These are phyloP conservation scores for Mycena citricolor DNA, from an alignment of 1,284 basidiomycete species.

Conservation along the genomic window DNA sequence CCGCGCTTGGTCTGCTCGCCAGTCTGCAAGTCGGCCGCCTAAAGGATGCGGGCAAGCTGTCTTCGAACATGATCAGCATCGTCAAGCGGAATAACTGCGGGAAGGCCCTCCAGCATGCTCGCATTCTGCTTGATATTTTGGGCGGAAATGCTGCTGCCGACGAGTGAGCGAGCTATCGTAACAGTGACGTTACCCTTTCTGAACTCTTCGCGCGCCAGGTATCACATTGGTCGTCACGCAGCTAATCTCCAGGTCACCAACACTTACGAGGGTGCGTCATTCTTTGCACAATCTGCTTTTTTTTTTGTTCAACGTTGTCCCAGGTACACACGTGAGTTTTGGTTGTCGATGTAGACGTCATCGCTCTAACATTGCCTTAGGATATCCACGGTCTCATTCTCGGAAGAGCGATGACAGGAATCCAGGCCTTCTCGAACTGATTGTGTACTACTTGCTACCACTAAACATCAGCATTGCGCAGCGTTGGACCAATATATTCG, in stretches of 20 bases:
- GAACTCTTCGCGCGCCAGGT: slow-evolving; percentile 42
- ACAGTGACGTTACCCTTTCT: neutral
- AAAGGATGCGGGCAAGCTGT: slow-evolving; percentile 79
- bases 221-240: slow-evolving; percentile 88
- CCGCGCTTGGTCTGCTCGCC: slow-evolving; percentile 79
- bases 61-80: slow-evolving; percentile 93
- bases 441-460: slow-evolving; percentile 23
- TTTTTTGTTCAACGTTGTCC: slow-evolving; percentile 12
- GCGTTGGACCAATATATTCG: slow-evolving; percentile 65
- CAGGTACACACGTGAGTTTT: slow-evolving; percentile 53
- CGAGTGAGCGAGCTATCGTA: slow-evolving; percentile 54
- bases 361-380: slow-evolving; percentile 76
- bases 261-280: slow-evolving; percentile 79
- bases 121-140: slow-evolving; percentile 82
- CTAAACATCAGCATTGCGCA: slow-evolving; percentile 66
- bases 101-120: slow-evolving; percentile 81
- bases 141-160: slow-evolving; percentile 91
- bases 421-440: slow-evolving; percentile 29
- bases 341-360: slow-evolving; percentile 51
- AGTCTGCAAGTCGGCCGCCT: slow-evolving; percentile 84
- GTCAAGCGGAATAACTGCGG: slow-evolving; percentile 97
- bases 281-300: slow-evolving; percentile 18
- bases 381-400: slow-evolving; percentile 24
- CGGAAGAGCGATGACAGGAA: slow-evolving; percentile 21
- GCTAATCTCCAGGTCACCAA: slow-evolving; percentile 91